Evolutionary conservation across 768 basidiomycete genomes (phyloP), one percentile per base, ranked within the genome.

Genomic region (Multifurca ochricompacta): DNA sequence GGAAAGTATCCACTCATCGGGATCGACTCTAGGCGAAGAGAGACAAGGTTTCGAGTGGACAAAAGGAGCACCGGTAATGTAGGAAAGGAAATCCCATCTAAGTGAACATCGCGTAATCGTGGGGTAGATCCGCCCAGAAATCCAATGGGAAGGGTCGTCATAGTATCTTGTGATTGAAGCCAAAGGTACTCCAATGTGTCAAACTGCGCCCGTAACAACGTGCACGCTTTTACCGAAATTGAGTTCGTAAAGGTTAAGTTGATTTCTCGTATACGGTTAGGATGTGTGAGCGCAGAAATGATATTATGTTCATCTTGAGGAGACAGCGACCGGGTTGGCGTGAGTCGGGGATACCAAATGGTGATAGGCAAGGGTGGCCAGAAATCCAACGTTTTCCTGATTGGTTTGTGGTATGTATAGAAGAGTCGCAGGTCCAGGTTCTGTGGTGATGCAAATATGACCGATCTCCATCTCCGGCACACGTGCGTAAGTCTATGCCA

Each of bases 401-500:
- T 30, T 10, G 36, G 52, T 21, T 31, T 31, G 21, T 16, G 32
- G 18, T 40, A 14, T 18, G 52, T 53, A 21, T 31, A 47, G 52
- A 46, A 37, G 1, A 53, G 36, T 23, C 37, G 43, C 16, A 53
- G 43, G 4, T 37, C 30, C 16, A 53, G 45, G 34, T 30, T 44
- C 16, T 39, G 11, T 9, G 52, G 52, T 3, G 45, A 53, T 3
- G 44, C 37, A 37, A 53, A 53, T 10, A 42, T 25, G 14, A 50
- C n/a, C 27, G 10, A 23, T 14, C 54, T 37, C 54, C 47, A 55
- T 10, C 32, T 36, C 36, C 10, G 34, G 40, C 40, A 55, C 13
- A 51, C 54, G 46, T 55, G 54, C 25, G 19, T 32, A 21, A 50
- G 54, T 19, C 37, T 50, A 27, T 49, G 39, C 47, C 54, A 55